Evolutionary conservation across 352 stramenopile genomes (phyloP).

Genomic region (Globisporangium okanoganense): DNA sequence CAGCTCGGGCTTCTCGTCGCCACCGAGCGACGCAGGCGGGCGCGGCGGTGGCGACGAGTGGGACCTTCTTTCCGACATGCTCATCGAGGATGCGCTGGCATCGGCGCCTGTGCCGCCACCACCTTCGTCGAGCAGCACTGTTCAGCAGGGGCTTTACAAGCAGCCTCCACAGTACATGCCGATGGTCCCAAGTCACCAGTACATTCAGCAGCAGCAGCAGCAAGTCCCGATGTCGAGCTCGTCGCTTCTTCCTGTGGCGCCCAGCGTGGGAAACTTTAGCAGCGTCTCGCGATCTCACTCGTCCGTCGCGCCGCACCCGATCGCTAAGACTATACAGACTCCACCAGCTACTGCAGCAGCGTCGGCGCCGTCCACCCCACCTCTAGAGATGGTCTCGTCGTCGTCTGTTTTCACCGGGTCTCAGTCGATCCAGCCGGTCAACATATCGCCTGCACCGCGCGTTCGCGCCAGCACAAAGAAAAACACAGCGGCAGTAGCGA

Average conservation of each 20-base stretch:
- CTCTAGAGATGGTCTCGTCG: background rate
- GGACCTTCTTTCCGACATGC: constrained; percentile 55
- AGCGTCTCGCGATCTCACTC: background rate
- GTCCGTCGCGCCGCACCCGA: background rate
- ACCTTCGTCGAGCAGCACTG: background rate
- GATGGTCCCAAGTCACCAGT: background rate
- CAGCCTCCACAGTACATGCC: background rate
- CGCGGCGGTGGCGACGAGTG: constrained; percentile 27
- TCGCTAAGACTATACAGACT: background rate
- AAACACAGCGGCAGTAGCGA: background rate
- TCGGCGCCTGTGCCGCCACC: background rate
- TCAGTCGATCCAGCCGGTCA: background rate
- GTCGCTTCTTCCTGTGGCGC: background rate
- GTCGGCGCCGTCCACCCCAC: background rate
- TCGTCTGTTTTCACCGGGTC: background rate
- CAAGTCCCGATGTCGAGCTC: background rate
- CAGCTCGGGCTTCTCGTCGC: constrained; percentile 27
- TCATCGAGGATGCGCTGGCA: constrained; percentile 42
- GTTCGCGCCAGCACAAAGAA: background rate
- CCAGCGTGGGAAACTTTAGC: background rate
- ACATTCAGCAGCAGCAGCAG: constrained; percentile 8
- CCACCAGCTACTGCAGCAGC: background rate
- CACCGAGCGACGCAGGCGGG: constrained; percentile 24
- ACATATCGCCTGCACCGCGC: constrained; percentile 1
- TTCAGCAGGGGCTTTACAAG: constrained; percentile 1